Percentiles rank a stretch among this genome's conserved stretches.
These are phyloP conservation scores for Capsella bursapastoris DNA, from an alignment of 345 rosid genomes.

Conservation along the genomic window DNA sequence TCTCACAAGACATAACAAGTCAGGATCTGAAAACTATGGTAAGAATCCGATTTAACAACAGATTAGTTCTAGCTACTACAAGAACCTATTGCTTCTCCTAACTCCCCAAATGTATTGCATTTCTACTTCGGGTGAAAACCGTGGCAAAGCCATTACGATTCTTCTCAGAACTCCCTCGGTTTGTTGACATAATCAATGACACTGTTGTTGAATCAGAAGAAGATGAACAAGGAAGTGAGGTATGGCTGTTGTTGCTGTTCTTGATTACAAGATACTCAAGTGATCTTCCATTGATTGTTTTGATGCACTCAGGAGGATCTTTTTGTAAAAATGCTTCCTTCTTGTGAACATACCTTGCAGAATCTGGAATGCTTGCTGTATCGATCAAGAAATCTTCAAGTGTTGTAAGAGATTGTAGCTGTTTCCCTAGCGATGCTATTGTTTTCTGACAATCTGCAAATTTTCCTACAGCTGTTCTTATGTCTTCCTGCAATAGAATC, in stretches of 20 bases:
- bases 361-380: conserved; percentile 53
- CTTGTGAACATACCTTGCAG: conserved; percentile 42
- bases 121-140: conserved; percentile 78
- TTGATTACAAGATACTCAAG: background rate
- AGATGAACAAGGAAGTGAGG: conserved; percentile 42
- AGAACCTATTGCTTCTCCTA: conserved; percentile 36
- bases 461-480: conserved; percentile 75
- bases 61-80: conserved; percentile 20
- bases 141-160: conserved; percentile 87
- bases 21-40: background rate
- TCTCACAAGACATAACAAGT: background rate
- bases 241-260: background rate
- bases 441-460: conserved; percentile 92
- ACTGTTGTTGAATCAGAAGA: conserved; percentile 3
- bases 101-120: conserved; percentile 77
- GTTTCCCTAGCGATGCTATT: conserved; percentile 81
- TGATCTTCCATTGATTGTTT: conserved; percentile 36
- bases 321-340: conserved; percentile 51
- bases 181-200: conserved; percentile 35
- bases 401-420: conserved; percentile 87
- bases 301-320: conserved; percentile 30
- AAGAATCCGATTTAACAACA: conserved; percentile 7
- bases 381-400: conserved; percentile 88
- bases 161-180: conserved; percentile 64
- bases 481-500: conserved; percentile 68